Evolutionary conservation across 139 green algal species (phyloP).

Genomic region (Raphidocelis subcapitata): DNA sequence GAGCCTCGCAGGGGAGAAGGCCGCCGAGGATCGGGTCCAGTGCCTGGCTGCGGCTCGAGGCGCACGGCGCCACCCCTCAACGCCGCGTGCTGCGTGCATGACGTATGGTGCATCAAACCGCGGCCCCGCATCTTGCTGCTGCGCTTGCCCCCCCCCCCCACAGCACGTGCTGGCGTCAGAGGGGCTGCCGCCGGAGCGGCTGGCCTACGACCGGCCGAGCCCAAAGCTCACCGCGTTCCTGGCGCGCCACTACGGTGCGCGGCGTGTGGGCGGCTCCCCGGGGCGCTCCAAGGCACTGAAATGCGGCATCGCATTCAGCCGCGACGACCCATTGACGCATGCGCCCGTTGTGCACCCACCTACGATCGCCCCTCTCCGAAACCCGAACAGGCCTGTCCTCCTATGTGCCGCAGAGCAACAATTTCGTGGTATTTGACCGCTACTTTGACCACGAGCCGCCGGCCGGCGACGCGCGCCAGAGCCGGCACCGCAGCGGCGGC

Average conservation of each 20-base stretch:
- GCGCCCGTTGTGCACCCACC: background rate
- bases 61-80: background rate
- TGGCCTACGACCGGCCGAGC: slow-evolving; percentile 76
- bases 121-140: too few species aligned
- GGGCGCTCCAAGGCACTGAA: background rate
- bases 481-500: too few species aligned
- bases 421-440: slow-evolving; percentile 65
- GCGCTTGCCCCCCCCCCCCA: background rate
- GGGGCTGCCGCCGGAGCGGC: slow-evolving; percentile 21
- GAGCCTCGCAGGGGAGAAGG: background rate
- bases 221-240: slow-evolving; percentile 74
- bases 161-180: slow-evolving; percentile 50
- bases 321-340: background rate
- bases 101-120: background rate
- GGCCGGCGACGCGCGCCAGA: too few species aligned
- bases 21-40: background rate
- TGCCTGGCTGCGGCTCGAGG: background rate
- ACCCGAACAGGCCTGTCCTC: slow-evolving; percentile 52
- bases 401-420: slow-evolving; percentile 69
- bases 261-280: background rate
- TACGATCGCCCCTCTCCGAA: too few species aligned
- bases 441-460: slow-evolving; percentile 18
- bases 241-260: slow-evolving; percentile 62
- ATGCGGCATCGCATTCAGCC: background rate
- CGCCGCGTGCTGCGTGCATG: background rate